Evolutionary conservation across 805 yeast species (phyloP).

Genomic region (Starmerella geochares): DNA sequence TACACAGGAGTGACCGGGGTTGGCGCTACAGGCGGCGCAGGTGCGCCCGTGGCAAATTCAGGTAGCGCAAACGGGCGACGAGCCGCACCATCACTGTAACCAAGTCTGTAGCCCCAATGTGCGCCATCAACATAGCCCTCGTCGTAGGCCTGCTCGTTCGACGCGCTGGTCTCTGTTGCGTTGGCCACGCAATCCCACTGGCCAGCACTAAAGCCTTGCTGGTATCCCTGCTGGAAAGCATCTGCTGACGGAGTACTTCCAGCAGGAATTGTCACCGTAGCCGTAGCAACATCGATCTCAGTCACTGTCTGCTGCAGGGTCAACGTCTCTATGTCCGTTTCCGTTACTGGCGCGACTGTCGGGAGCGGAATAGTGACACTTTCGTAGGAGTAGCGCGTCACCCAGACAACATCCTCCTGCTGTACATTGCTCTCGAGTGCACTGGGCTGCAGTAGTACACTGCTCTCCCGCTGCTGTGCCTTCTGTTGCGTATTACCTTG

Average conservation of each 20-base stretch:
- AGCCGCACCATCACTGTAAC: slow-evolving; percentile 13
- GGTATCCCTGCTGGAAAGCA: slow-evolving; percentile 7
- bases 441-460: background rate
- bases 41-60: slow-evolving; percentile 2
- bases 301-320: background rate
- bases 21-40: background rate
- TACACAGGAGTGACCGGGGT: background rate
- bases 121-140: slow-evolving; percentile 18
- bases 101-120: slow-evolving; percentile 16
- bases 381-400: slow-evolving; percentile 4
- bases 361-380: background rate
- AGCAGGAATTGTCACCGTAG: slow-evolving; percentile 3
- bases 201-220: slow-evolving; percentile 7
- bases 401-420: slow-evolving; percentile 4
- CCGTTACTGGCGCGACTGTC: background rate
- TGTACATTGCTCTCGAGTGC: background rate
- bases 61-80: slow-evolving; percentile 10
- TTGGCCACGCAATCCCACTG: background rate
- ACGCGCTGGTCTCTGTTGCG: background rate
- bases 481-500: too few relatives aligned
- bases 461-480: background rate
- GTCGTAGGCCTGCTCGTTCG: background rate
- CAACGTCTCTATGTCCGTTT: background rate
- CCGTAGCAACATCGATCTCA: background rate
- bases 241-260: background rate